A percentile compares a stretch with the other conserved stretches of the same genome.
phyloP scores from a whole-genome alignment of 2,329 filamentous ascomycete genomes.

The Trichophyton simii region DNA sequence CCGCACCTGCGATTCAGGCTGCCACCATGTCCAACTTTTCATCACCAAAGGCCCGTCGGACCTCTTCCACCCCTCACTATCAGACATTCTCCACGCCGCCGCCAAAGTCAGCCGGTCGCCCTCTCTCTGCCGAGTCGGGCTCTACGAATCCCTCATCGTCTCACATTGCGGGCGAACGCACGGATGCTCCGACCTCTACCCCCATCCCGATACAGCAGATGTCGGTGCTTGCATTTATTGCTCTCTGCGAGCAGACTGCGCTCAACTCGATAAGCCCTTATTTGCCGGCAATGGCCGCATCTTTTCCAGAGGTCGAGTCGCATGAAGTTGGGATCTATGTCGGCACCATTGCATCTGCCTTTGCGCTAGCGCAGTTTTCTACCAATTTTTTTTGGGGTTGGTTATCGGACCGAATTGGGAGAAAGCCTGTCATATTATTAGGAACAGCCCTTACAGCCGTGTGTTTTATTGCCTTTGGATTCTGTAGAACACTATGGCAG shows the following conservation, averaged over 20 bases:
- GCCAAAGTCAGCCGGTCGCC: slow-evolving; percentile 35
- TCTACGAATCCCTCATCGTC: slow-evolving; percentile 20
- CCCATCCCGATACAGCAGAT: slow-evolving; percentile 77
- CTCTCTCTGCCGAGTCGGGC: slow-evolving; percentile 31
- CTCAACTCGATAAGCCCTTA: slow-evolving; percentile 95
- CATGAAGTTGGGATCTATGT: slow-evolving; percentile 73
- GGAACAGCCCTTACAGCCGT: slow-evolving; percentile 71
- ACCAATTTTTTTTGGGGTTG: slow-evolving; percentile 91
- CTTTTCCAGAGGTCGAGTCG: slow-evolving; percentile 66
- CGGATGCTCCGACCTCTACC: slow-evolving; percentile 33
- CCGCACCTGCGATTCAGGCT: background rate
- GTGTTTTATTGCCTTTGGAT: slow-evolving; percentile 78
- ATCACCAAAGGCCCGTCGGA: slow-evolving; percentile 5
- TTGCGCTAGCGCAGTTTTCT: slow-evolving; percentile 80
- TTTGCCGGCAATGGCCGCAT: slow-evolving; percentile 78
- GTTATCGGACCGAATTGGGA: slow-evolving; percentile 63
- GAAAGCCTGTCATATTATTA: slow-evolving; percentile 69
- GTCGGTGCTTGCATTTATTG: slow-evolving; percentile 71
- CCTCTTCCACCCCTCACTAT: slow-evolving; percentile 29
- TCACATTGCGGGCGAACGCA: background rate
- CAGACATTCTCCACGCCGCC: slow-evolving; percentile 38
- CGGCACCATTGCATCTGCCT: slow-evolving; percentile 76
- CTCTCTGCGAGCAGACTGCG: slow-evolving; percentile 86
- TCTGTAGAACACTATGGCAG: slow-evolving; percentile 72
- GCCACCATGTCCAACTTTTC: background rate